Conservation (phyloP, 2,329 filamentous ascomycete genomes). For the Cercospora beticola region DNA sequence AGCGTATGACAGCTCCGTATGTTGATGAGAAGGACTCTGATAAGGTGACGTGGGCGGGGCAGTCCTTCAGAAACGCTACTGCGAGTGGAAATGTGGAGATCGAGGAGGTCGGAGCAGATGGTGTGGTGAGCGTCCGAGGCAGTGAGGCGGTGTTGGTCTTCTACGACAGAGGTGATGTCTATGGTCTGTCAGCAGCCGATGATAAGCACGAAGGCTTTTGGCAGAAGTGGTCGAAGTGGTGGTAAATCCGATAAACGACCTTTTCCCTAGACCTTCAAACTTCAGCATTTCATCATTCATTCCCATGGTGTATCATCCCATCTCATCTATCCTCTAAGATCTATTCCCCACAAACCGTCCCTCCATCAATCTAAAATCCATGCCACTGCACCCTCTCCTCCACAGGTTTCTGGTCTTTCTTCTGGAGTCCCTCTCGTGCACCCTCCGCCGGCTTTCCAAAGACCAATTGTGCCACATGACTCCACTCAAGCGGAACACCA, state of each 20-base stretch:
- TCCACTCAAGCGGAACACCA: conserved; percentile 71
- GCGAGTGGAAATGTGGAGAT: conserved; percentile 23
- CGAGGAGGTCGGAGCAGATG: conserved; percentile 24
- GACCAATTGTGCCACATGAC: conserved; percentile 78
- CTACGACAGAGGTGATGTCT: conserved; percentile 24
- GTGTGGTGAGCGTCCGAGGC: conserved; percentile 28
- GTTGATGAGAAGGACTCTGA: conserved; percentile 31
- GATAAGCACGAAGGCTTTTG: neutral
- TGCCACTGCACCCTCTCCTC: conserved; percentile 35
- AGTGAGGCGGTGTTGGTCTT: conserved; percentile 35
- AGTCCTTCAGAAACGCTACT: conserved; percentile 31
- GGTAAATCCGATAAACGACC: neutral
- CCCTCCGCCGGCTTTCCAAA: conserved; percentile 53
- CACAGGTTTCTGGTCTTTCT: conserved; percentile 33
- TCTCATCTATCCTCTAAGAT: neutral
- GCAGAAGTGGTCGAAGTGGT: neutral
- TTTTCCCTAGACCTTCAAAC: neutral
- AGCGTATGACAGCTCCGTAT: conserved; percentile 32
- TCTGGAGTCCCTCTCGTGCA: conserved; percentile 46
- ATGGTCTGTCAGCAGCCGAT: neutral
- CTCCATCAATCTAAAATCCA: conserved; percentile 22
- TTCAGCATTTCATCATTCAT: neutral
- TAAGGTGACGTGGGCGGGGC: conserved; percentile 33
- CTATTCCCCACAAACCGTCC: neutral
- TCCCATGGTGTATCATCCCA: neutral